Evolutionary conservation across 2,329 filamentous ascomycete species (phyloP).

Genomic region (Xylaria sp.): DNA sequence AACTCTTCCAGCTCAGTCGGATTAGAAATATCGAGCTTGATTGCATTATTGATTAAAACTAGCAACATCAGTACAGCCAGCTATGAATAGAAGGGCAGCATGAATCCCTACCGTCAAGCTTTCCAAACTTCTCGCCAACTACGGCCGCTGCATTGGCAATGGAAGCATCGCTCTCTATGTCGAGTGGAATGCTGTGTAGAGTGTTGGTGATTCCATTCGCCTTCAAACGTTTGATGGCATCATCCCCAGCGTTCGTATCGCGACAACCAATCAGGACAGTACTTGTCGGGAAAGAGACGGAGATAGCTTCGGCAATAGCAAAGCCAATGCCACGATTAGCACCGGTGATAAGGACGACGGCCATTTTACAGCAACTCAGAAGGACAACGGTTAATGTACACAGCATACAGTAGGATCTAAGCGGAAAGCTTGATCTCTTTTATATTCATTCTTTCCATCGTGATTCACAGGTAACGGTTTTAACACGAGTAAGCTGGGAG

Average conservation of each 20-base stretch:
- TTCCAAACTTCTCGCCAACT: neutral
- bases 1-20: neutral
- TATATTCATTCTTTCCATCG: neutral
- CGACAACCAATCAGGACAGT: neutral
- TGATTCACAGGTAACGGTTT: neutral
- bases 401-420: neutral
- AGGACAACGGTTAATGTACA: too few species aligned
- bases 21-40: neutral
- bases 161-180: slow-evolving; percentile 1
- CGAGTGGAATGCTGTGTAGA: neutral
- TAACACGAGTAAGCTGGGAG: neutral
- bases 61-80: neutral
- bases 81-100: too few species aligned
- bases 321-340: slow-evolving; percentile 8
- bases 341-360: neutral
- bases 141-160: neutral
- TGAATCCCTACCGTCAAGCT: neutral
- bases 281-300: neutral
- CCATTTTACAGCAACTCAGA: neutral
- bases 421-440: neutral
- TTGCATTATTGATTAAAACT: slow-evolving; percentile 10
- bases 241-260: neutral
- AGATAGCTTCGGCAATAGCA: neutral
- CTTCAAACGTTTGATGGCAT: neutral
- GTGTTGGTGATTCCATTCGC: neutral